A percentile compares a stretch with the other conserved stretches of the same genome.
phyloP scores from a whole-genome alignment of 306 rosid genomes.

The Astragalus glycyphyllos region DNA sequence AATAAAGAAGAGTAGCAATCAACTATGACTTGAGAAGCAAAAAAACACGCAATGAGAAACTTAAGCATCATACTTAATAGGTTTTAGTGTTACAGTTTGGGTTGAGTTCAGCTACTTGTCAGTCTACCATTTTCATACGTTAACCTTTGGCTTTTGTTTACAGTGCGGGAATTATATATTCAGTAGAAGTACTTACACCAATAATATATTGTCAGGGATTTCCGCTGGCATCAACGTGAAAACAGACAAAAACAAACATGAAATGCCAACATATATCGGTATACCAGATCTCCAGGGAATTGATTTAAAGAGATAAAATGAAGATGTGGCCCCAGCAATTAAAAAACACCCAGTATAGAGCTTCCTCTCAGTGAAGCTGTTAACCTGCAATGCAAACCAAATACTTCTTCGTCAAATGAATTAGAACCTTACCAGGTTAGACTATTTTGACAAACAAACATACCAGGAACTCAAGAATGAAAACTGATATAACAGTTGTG shows the following conservation, averaged over 20 bases:
- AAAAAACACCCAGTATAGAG: constrained; percentile 88
- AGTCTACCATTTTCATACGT: constrained; percentile 5
- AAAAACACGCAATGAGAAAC: constrained; percentile 31
- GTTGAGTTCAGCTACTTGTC: constrained; percentile 22
- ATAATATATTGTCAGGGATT: constrained; percentile 80
- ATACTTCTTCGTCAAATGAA: constrained; percentile 41
- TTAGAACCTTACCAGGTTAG: constrained; percentile 37
- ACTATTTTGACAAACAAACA: constrained; percentile 38
- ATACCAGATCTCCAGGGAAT: constrained; percentile 86
- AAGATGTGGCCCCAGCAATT: constrained; percentile 58
- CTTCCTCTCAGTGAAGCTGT: constrained; percentile 87
- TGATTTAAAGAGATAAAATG: constrained; percentile 57
- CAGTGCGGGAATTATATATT: constrained; percentile 31
- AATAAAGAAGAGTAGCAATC: constrained; percentile 3
- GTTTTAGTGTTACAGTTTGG: not conserved
- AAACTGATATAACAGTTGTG: constrained; percentile 59
- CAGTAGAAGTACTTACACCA: constrained; percentile 68
- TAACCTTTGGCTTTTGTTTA: constrained; percentile 18
- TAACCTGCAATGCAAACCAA: constrained; percentile 60
- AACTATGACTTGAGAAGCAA: constrained; percentile 15
- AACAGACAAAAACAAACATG: constrained; percentile 79
- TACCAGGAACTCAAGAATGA: constrained; percentile 87
- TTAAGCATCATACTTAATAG: constrained; percentile 14
- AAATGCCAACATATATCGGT: constrained; percentile 66
- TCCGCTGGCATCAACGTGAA: constrained; percentile 98